Percentiles rank a stretch among this genome's conserved stretches.
phyloP scores from a whole-genome alignment of 306 rosid species.

The Medicago lupulina region DNA sequence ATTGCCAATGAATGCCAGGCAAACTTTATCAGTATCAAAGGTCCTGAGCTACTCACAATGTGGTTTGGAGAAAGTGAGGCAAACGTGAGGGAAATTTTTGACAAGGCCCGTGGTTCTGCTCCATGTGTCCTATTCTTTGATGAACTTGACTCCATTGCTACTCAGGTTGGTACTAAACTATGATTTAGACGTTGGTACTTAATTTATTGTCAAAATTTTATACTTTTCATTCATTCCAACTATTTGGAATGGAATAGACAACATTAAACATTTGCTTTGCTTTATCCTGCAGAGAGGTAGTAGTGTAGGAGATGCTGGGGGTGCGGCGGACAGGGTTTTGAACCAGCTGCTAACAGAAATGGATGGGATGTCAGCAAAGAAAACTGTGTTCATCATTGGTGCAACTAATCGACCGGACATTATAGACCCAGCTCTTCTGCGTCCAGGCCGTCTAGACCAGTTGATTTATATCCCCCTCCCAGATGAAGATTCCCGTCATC shows the following conservation, averaged over 20 bases:
- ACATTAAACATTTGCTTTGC: slow-evolving; percentile 37
- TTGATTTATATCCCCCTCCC: slow-evolving; percentile 98
- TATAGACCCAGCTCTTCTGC: slow-evolving; percentile 93
- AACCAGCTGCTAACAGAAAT: slow-evolving; percentile 95
- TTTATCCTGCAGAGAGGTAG: slow-evolving; percentile 79
- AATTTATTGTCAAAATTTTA: slow-evolving; percentile 2
- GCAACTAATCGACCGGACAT: slow-evolving; percentile 98
- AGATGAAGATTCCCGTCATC: slow-evolving; percentile 88
- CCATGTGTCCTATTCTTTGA: slow-evolving; percentile 99
- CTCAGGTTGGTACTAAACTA: slow-evolving; percentile 71
- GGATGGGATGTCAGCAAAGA: slow-evolving; percentile 99
- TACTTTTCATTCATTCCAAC: slow-evolving; percentile 25
- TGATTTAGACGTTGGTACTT: slow-evolving; percentile 5
- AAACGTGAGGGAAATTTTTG: slow-evolving; percentile 95
- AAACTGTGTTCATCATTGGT: slow-evolving; percentile 94
- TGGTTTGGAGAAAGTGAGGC: slow-evolving; percentile 99
- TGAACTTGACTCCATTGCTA: slow-evolving; percentile 98
- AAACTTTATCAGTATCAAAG: slow-evolving; percentile 95
- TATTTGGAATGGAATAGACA: neutral
- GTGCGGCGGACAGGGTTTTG: slow-evolving; percentile 97
- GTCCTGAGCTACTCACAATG: slow-evolving; percentile 98
- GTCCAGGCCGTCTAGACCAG: slow-evolving; percentile 98
- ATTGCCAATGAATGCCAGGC: slow-evolving; percentile 99
- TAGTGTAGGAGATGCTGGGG: slow-evolving; percentile 98
- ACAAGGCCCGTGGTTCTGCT: slow-evolving; percentile 99